Evolutionary conservation across 2,329 filamentous ascomycete species (phyloP).

Genomic region (Epichloe baconii): DNA sequence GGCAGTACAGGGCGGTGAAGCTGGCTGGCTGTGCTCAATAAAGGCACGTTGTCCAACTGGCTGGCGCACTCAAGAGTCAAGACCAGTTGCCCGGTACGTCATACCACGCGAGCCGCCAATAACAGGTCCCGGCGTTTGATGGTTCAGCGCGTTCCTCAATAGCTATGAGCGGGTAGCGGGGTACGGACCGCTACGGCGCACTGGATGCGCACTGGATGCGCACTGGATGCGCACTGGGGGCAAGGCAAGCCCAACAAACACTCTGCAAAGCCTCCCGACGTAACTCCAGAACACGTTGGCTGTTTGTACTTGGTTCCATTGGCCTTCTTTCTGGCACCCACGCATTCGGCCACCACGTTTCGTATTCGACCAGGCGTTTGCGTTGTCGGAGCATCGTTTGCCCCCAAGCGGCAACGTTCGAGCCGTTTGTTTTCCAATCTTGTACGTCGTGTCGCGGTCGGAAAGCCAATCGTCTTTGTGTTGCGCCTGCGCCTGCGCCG

Average conservation of each 20-base stretch:
- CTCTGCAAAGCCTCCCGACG: no score
- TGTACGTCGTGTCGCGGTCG: neutral
- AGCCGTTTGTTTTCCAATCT: neutral
- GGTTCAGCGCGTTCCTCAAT: no score
- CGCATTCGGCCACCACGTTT: neutral
- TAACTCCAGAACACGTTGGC: no score
- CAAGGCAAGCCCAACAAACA: neutral
- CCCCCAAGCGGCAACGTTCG: neutral
- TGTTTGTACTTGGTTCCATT: neutral
- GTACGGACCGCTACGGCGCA: no score
- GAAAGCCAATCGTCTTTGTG: neutral
- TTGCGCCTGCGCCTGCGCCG: neutral
- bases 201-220: no score
- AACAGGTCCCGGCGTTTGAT: neutral
- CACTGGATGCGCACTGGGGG: neutral
- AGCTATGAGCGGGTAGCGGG: no score
- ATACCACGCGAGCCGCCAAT: neutral
- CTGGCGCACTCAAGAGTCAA: neutral
- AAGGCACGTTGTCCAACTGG: neutral
- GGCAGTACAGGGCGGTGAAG: no score
- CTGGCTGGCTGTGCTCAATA: neutral
- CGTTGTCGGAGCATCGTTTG: neutral
- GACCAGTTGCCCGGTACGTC: neutral
- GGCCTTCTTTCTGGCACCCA: neutral
- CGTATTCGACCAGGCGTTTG: neutral